Percentiles rank a stretch among this genome's conserved stretches.
Evolutionary conservation across 2,329 filamentous ascomycete species (phyloP).

Genomic region (Nothophaeocryptopus gaeumannii): DNA sequence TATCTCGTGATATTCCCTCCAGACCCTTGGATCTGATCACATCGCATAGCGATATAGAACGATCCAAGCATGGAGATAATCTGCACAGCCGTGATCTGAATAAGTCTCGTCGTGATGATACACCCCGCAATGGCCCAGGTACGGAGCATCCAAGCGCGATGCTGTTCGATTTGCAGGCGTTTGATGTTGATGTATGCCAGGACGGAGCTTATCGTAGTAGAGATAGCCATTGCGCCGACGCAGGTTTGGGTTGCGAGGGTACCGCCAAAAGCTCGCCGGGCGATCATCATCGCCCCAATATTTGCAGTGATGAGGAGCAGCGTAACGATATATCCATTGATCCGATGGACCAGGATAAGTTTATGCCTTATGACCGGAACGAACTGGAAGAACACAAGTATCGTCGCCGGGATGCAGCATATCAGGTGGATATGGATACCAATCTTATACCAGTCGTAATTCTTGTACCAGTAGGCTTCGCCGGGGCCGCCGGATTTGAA

Average conservation of each 20-base stretch:
- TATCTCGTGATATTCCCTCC: constrained; percentile 36
- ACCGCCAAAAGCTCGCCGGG: constrained; percentile 54
- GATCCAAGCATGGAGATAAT: constrained; percentile 38
- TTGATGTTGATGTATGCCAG: constrained; percentile 59
- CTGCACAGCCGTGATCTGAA: constrained; percentile 44
- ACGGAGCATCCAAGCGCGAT: constrained; percentile 63
- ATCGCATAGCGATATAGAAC: constrained; percentile 44
- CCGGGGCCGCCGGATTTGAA: constrained; percentile 37
- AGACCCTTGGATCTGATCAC: constrained; percentile 47
- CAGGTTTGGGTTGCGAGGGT: constrained; percentile 49
- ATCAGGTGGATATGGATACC: constrained; percentile 47
- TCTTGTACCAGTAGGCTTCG: constrained; percentile 46
- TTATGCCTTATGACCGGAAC: constrained; percentile 47
- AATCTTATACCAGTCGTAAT: constrained; percentile 32
- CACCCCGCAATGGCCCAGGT: constrained; percentile 36
- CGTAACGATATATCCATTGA: constrained; percentile 58
- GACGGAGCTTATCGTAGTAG: constrained; percentile 44
- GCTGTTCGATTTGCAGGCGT: constrained; percentile 60
- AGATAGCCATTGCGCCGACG: constrained; percentile 45
- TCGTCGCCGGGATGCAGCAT: constrained; percentile 38
- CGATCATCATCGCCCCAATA: constrained; percentile 54
- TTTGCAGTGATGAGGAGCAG: constrained; percentile 49
- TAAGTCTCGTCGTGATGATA: constrained; percentile 54
- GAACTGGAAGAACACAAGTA: constrained; percentile 45
- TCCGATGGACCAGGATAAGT: constrained; percentile 54